phyloP scores from a whole-genome alignment of 192 early-diverging fungal species.

The Umbelopsis sp. region DNA sequence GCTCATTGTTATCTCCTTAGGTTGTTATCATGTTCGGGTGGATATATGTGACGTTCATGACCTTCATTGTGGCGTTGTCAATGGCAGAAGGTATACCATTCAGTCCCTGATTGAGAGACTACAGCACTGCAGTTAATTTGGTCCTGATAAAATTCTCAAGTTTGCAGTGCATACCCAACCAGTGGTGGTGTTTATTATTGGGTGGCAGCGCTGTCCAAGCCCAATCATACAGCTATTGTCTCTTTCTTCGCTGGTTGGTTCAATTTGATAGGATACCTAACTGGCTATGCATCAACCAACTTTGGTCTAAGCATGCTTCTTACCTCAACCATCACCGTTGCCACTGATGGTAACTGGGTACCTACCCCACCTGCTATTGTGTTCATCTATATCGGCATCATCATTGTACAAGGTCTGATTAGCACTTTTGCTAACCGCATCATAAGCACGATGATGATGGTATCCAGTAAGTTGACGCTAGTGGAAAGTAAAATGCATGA shows the following conservation, averaged over 20 bases:
- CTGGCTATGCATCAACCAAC: conserved; percentile 37
- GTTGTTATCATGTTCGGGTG: conserved; percentile 13
- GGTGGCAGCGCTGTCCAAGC: conserved; percentile 16
- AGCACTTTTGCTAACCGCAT: conserved; percentile 37
- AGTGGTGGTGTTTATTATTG: conserved; percentile 17
- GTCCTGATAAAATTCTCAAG: too few species aligned
- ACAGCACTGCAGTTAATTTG: too few species aligned
- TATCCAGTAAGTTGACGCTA: conserved; percentile 31
- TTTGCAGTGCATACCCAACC: conserved; percentile 25
- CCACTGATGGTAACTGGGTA: not conserved
- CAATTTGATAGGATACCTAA: conserved; percentile 42
- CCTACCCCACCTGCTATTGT: conserved; percentile 34
- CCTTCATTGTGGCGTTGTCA: conserved; percentile 35
- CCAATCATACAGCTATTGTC: conserved; percentile 41
- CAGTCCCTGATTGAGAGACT: not conserved
- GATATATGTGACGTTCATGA: conserved; percentile 38
- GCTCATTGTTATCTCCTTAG: not conserved
- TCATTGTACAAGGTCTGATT: conserved; percentile 40
- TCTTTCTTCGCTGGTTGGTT: conserved; percentile 46
- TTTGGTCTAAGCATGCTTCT: conserved; percentile 40
- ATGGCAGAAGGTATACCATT: conserved; percentile 40
- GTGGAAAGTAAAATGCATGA: not conserved
- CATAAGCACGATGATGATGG: conserved; percentile 37
- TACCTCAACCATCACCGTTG: conserved; percentile 22
- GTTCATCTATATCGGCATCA: conserved; percentile 41